Base-by-base conservation (phyloP, 140 eudicot genomes). In the Anethum foeniculum region DNA sequence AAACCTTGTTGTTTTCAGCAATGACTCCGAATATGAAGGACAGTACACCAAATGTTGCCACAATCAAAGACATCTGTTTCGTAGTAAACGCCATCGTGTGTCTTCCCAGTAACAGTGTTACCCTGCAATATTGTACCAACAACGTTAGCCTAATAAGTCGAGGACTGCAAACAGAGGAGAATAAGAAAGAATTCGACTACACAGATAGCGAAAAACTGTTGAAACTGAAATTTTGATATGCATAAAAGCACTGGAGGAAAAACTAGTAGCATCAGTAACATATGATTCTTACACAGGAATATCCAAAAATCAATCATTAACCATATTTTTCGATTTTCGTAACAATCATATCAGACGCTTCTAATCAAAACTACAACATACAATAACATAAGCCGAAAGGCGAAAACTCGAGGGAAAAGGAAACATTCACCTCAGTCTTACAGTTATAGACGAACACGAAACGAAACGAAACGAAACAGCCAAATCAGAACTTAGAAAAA, bases 1-100 rank as follows among this genome's bases (percentile, higher is more conserved):
- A 27, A 62, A 91, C 96, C 96, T 93, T 91, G 76, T 93, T 93
- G 90, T 93, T 93, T 80, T 93, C 98, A 81, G 98, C 96, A 71
- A 93, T 85, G 80, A 93, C 89, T 36, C 98, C 98, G 41, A 90
- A 82, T 39, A 93, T 16, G 84, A 93, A 93, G 79, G 96, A 93
- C 75, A 91, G n/a, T 12, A 60, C 82, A 14, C 98, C 98, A 84
- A 91, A 86, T 56, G 87, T 71, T 58, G 92, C 97, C 32, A 90
- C 88, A 28, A 92, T 80, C 82, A 92, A 51, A 64, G 97, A 85
- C 94, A 88, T 90, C 39, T 86, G 89, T 84, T 85, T 88, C 62
- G 91, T 88, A 34, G 94, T 85, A 44, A 86, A 76, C 21, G 86
- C 92, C 94, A 92, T 92, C 23, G 56, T 60, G 41, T 79, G 41